Evolutionary conservation across 345 rosid genomes (phyloP).

Genomic region (Sonneratia caseolaris): DNA sequence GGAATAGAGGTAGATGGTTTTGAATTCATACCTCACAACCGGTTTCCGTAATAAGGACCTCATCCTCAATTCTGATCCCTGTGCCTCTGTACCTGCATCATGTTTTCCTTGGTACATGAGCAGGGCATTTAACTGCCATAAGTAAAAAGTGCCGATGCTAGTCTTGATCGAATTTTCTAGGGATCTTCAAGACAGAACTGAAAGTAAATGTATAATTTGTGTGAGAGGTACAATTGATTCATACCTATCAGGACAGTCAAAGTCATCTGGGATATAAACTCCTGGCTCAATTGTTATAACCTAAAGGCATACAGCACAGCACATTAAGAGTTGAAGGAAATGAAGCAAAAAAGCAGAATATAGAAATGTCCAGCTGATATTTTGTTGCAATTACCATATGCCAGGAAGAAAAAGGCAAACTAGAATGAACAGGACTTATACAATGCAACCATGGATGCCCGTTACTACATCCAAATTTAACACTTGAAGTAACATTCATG

Average conservation of each 20-base stretch:
- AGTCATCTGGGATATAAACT: conserved; percentile 63
- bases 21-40: conserved; percentile 55
- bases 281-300: conserved; percentile 97
- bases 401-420: not conserved
- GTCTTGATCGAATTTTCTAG: not conserved
- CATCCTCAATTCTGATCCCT: conserved; percentile 96
- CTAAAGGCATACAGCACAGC: conserved; percentile 23
- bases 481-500: not conserved
- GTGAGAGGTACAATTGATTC: not conserved
- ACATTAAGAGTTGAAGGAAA: not conserved
- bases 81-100: conserved; percentile 61
- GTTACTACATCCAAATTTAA: not conserved
- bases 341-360: not conserved
- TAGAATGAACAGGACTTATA: not conserved
- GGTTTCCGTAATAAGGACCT: conserved; percentile 82
- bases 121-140: not conserved
- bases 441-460: not conserved
- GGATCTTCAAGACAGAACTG: conserved; percentile 2
- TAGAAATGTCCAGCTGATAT: not conserved
- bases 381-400: not conserved
- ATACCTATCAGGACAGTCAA: conserved; percentile 63
- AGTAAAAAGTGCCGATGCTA: not conserved
- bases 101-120: not conserved
- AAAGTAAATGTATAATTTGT: not conserved
- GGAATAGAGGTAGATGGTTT: not conserved